Evolutionary conservation across 225 moss, liverwort and hornwort genomes (phyloP).

Genomic region (Climacium dendroides): DNA sequence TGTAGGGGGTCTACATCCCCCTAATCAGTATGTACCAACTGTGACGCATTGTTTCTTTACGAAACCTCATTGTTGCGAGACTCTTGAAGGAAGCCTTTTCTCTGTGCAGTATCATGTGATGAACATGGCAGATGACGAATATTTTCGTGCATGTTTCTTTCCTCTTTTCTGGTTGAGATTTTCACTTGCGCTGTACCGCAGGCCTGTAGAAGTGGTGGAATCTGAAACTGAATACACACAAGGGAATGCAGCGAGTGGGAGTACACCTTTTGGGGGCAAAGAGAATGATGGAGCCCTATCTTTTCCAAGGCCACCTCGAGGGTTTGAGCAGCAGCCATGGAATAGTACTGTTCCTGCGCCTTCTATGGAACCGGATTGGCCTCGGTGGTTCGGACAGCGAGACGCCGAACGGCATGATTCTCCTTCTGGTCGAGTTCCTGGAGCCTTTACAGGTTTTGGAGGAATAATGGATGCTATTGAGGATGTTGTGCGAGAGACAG

Average conservation of each 20-base stretch:
- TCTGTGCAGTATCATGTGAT: not conserved
- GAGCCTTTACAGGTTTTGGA: constrained; percentile 24
- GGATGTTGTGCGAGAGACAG: constrained; percentile 44
- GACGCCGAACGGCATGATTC: constrained; percentile 8
- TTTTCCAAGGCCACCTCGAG: not conserved
- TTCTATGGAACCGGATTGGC: constrained; percentile 25
- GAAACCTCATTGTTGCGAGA: not conserved
- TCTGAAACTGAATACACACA: constrained; percentile 62
- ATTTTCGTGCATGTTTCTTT: not conserved
- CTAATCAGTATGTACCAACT: not conserved
- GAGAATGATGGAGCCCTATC: not conserved
- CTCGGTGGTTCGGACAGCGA: constrained; percentile 6
- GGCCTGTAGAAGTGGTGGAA: constrained; percentile 73
- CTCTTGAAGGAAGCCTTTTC: not conserved
- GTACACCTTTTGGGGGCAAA: not conserved
- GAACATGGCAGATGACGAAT: not conserved
- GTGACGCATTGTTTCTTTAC: not conserved
- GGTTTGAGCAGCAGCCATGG: constrained; percentile 11
- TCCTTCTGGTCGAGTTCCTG: constrained; percentile 3
- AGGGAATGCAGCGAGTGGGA: constrained; percentile 32
- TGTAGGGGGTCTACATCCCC: not conserved
- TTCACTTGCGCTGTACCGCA: constrained; percentile 3
- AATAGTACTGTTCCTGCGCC: constrained; percentile 16
- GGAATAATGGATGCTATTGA: constrained; percentile 41
- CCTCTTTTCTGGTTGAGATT: not conserved